Conservation (phyloP, 495 filamentous ascomycete species). For the Cercophora newfieldiana region DNA sequence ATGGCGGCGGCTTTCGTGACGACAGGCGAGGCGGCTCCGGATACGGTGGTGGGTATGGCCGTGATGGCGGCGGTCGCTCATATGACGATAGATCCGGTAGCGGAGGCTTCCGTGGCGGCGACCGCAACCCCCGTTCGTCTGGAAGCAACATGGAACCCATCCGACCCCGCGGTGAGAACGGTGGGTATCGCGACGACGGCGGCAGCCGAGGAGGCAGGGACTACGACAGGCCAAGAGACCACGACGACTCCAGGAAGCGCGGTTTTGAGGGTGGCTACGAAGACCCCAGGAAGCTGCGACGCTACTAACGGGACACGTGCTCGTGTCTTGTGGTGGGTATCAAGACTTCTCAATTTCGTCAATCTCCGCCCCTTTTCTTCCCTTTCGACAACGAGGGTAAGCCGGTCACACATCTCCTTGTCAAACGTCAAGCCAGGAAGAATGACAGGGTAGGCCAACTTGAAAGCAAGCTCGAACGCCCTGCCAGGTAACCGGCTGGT, state of each 20-base stretch:
- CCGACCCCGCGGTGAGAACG: slow-evolving; percentile 47
- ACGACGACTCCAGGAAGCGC: slow-evolving; percentile 62
- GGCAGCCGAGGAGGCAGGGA: slow-evolving; percentile 48
- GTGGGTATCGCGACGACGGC: slow-evolving; percentile 45
- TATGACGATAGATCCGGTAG: slow-evolving; percentile 63
- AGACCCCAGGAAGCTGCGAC: slow-evolving; percentile 75
- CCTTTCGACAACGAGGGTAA: slow-evolving; percentile 67
- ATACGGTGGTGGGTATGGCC: slow-evolving; percentile 56
- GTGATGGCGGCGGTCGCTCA: slow-evolving; percentile 57
- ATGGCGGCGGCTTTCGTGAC: slow-evolving; percentile 21
- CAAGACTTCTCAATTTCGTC: slow-evolving; percentile 35
- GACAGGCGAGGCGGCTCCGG: slow-evolving; percentile 35
- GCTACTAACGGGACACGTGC: slow-evolving; percentile 57
- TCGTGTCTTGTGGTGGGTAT: slow-evolving; percentile 48
- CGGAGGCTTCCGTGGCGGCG: slow-evolving; percentile 57
- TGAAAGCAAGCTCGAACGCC: neutral
- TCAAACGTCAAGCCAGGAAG: neutral
- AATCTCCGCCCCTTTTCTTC: slow-evolving; percentile 34
- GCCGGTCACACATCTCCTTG: slow-evolving; percentile 28
- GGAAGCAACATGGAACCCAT: slow-evolving; percentile 72
- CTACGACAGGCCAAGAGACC: slow-evolving; percentile 45
- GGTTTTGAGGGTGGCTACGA: slow-evolving; percentile 70
- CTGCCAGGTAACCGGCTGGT: neutral
- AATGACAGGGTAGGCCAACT: neutral
- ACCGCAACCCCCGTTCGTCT: slow-evolving; percentile 56